These are phyloP conservation scores for Oidiodendron maius DNA, from an alignment of 495 filamentous ascomycete genomes.

Conservation along the genomic window DNA sequence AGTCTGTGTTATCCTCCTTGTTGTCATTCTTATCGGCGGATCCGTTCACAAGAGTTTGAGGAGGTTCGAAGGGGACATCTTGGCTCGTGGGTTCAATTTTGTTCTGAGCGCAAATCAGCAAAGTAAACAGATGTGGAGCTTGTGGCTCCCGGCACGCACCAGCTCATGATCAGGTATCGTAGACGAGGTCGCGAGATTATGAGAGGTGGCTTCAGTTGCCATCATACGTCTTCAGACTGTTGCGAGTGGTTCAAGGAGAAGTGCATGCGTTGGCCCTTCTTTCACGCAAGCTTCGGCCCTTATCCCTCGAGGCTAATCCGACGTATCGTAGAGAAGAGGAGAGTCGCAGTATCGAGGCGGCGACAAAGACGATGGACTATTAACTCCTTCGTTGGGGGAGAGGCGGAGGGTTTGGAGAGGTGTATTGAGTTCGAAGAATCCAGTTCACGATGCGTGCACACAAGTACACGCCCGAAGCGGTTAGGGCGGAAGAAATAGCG, in stretches of 20 bases:
- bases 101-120: slow-evolving; percentile 21
- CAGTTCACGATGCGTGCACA: background rate
- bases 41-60: slow-evolving; percentile 39
- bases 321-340: slow-evolving; percentile 1
- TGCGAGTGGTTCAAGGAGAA: slow-evolving; percentile 19
- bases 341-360: slow-evolving; percentile 13
- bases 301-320: slow-evolving; percentile 5
- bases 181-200: slow-evolving; percentile 45
- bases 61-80: slow-evolving; percentile 32
- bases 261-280: slow-evolving; percentile 26
- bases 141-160: slow-evolving; percentile 29
- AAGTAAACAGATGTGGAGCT: background rate
- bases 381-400: slow-evolving; percentile 16
- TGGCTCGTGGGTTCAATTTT: slow-evolving; percentile 23
- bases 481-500: slow-evolving; percentile 5
- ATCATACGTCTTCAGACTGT: slow-evolving; percentile 42
- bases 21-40: slow-evolving; percentile 32
- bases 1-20: slow-evolving; percentile 40
- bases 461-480: background rate
- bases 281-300: slow-evolving; percentile 14
- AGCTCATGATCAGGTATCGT: slow-evolving; percentile 38
- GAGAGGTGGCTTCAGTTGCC: slow-evolving; percentile 49
- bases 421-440: slow-evolving; percentile 11
- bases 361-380: slow-evolving; percentile 12
- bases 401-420: slow-evolving; percentile 5